These are phyloP conservation scores for Hypericum androsaemum DNA, from an alignment of 345 rosid genomes.

Conservation along the genomic window DNA sequence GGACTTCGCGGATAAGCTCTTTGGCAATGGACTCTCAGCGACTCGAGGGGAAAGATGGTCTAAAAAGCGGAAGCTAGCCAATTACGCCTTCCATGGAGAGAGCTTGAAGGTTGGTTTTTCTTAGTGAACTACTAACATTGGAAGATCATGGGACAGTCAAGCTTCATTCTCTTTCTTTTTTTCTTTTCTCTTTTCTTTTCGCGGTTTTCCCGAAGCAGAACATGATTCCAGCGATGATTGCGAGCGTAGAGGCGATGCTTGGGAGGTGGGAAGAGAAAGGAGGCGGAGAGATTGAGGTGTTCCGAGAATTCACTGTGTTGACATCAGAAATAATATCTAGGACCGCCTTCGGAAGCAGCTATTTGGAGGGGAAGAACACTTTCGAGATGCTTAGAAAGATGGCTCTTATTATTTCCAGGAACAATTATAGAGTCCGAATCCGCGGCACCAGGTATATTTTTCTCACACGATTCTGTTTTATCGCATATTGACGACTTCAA, in stretches of 20 bases:
- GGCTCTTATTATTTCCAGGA: background rate
- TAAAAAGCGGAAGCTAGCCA: no score
- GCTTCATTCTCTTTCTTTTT: no score
- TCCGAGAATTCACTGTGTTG: background rate
- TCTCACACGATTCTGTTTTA: no score
- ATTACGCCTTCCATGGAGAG: slow-evolving; percentile 5
- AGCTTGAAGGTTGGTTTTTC: background rate
- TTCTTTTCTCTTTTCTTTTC: no score
- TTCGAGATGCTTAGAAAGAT: background rate
- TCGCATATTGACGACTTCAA: no score
- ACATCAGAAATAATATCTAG: slow-evolving; percentile 1
- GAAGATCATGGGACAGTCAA: no score
- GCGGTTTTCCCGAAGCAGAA: background rate
- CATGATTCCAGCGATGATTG: slow-evolving; percentile 1
- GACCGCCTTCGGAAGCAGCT: slow-evolving; percentile 2
- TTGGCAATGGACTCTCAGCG: background rate
- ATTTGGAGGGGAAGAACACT: background rate
- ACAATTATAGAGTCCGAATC: background rate
- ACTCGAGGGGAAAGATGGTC: background rate
- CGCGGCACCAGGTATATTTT: background rate
- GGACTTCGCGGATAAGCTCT: background rate
- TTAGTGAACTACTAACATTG: no score
- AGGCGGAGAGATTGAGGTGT: background rate
- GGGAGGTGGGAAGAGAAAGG: background rate
- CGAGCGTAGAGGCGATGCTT: background rate